Percentiles rank a stretch among this genome's conserved stretches.
These are phyloP conservation scores for Fraxinus americana DNA, from an alignment of 257 asterid species.

Conservation along the genomic window DNA sequence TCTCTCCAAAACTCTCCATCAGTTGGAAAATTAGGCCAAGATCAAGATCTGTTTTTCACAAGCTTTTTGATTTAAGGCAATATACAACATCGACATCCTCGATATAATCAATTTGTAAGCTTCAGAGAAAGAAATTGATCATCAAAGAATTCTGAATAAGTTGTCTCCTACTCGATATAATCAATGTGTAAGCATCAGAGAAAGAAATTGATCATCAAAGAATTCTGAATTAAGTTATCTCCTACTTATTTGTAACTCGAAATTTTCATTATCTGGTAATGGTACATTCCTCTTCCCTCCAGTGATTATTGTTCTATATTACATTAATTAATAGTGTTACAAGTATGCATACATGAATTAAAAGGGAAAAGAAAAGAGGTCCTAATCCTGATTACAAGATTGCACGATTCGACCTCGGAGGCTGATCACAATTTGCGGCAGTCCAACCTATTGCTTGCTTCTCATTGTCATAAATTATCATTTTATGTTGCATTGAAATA, in stretches of 20 bases:
- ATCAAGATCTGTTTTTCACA: not conserved
- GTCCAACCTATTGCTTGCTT: slow-evolving; percentile 81
- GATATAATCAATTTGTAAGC: not conserved
- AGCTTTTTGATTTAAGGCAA: not conserved
- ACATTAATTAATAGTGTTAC: not conserved
- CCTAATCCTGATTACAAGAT: slow-evolving; percentile 30
- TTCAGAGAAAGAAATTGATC: not conserved
- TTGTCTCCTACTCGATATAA: too few relatives aligned
- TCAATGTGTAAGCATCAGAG: not conserved
- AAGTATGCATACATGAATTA: slow-evolving; percentile 11
- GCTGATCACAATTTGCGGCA: slow-evolving; percentile 73
- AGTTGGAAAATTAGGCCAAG: not conserved
- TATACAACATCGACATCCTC: not conserved
- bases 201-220: not conserved
- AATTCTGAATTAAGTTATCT: too few relatives aligned
- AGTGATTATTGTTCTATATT: slow-evolving; percentile 8
- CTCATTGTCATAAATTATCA: slow-evolving; percentile 90
- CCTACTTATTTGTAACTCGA: too few relatives aligned
- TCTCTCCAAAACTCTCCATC: not conserved
- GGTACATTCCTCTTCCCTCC: not conserved
- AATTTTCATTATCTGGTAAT: not conserved
- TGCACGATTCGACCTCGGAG: slow-evolving; percentile 41
- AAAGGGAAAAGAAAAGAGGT: slow-evolving; percentile 4
- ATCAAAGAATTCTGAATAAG: too few relatives aligned
- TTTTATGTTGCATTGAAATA: slow-evolving; percentile 89